Evolutionary conservation across 2,329 filamentous ascomycete genomes (phyloP).

Genomic region (Fusarium sp.): DNA sequence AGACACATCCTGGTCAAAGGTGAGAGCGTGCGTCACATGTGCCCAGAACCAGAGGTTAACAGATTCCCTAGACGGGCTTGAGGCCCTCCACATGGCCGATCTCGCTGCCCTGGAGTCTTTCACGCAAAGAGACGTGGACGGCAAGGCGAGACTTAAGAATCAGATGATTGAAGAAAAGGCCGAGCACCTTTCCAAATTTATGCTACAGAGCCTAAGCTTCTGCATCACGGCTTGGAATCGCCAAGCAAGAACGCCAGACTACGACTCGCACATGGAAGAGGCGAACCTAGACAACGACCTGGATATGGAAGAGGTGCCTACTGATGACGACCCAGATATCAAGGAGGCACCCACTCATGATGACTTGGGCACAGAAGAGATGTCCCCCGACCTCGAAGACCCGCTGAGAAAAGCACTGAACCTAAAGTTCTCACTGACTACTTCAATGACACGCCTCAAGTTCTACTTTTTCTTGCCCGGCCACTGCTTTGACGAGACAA

Average conservation of each 20-base stretch:
- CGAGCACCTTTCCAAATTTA: not conserved
- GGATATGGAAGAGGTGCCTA: no score
- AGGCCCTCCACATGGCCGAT: not conserved
- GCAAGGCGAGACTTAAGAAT: not conserved
- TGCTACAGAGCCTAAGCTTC: not conserved
- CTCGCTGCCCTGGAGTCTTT: not conserved
- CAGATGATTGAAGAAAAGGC: not conserved
- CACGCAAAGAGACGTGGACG: not conserved
- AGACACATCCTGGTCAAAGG: not conserved
- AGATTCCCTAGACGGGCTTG: not conserved
- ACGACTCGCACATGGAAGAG: not conserved
- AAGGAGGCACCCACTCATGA: no score
- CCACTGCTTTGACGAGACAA: not conserved
- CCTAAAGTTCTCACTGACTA: not conserved
- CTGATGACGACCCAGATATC: no score
- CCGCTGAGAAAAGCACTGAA: not conserved
- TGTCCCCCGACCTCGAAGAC: not conserved
- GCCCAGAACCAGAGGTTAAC: accelerated
- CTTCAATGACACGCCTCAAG: not conserved
- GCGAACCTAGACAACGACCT: no score
- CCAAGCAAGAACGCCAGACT: not conserved
- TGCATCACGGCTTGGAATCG: not conserved
- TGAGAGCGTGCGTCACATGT: not conserved
- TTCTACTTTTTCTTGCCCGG: not conserved
- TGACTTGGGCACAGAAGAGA: not conserved